Percentiles rank a stretch among this genome's conserved stretches.
phyloP scores from a whole-genome alignment of 345 rosid genomes.

The Murraya koenigii region DNA sequence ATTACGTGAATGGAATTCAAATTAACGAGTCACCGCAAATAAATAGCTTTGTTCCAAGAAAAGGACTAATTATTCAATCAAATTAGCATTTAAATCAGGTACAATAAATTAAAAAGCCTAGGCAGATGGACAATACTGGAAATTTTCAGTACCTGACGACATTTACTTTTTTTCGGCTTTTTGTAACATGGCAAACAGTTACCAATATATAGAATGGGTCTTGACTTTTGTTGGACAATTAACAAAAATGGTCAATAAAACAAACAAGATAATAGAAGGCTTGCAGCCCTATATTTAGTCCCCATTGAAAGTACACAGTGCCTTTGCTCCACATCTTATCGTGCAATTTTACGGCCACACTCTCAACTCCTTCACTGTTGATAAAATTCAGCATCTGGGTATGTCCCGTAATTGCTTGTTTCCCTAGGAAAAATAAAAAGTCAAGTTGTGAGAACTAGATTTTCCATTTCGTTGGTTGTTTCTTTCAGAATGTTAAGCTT shows the following conservation, averaged over 20 bases:
- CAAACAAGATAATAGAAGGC: conserved; percentile 4
- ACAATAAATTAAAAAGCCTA: background rate
- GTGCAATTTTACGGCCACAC: background rate
- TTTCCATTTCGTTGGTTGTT: background rate
- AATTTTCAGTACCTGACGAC: background rate
- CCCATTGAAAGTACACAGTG: background rate
- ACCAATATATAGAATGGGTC: background rate
- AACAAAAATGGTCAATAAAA: background rate
- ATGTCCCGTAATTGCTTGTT: background rate
- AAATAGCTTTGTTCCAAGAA: too few relatives aligned
- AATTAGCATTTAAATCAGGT: background rate
- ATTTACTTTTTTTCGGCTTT: background rate
- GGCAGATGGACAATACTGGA: background rate
- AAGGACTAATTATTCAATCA: background rate
- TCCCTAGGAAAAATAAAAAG: background rate
- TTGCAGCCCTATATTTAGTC: background rate
- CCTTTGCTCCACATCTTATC: background rate
- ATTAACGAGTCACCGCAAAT: too few relatives aligned
- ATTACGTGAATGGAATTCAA: background rate
- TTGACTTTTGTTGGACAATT: background rate
- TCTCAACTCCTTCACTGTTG: background rate
- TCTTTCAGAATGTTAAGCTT: background rate
- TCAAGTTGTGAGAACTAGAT: background rate
- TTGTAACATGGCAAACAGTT: background rate
- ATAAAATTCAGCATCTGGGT: background rate